Evolutionary conservation across 2,329 filamentous ascomycete species (phyloP), one percentile per base, ranked within the genome.

Genomic region (Phyllosticta citrichinensis): DNA sequence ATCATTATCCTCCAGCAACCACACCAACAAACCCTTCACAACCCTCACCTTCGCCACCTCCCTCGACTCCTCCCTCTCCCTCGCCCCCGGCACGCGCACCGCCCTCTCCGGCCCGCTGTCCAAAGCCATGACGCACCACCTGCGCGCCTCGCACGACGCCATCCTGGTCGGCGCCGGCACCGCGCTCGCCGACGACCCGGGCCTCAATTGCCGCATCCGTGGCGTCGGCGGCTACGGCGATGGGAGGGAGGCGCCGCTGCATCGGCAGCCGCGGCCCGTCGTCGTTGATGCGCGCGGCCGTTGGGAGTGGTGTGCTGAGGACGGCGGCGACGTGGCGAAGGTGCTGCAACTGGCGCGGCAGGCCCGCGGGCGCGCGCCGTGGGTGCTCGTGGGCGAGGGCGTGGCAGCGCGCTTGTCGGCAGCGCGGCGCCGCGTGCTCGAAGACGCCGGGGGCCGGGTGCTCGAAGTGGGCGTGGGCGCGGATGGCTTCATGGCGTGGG

Each of bases 1-100:
- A 56, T 51, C 47, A n/a, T n/a, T n/a, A n/a, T n/a, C n/a, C n/a
- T n/a, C n/a, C n/a, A n/a, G n/a, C n/a, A n/a, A n/a, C 65, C 65
- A 27, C 25, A 25, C 50, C 51, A 68, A 64, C 57, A 66, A 67
- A 6, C 65, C 67, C 56, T 63, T 71, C 56, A 40, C 91, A 56
- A 97, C 92, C 2, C 80, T 97, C 51, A 97, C 93, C 12, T 97
- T 92, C 74, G 93, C 94, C 22, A 88, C 87, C 6, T 97, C 92
- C 3, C 86, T 99, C 66, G 93, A 97, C 76, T 87, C 88, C 51
- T 83, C 86, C 59, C 81, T 95, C 57, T 84, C 91, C 1, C 80
- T 93, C 27, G 81, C 86, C 0, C 90, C 91, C 0, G 91, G 91
- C 14, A 80, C 85, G n/a, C 88, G 88, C 65, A 97, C 93, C 2